Evolutionary conservation across 352 stramenopile genomes (phyloP).

Genomic region (Pythium folliculosum): DNA sequence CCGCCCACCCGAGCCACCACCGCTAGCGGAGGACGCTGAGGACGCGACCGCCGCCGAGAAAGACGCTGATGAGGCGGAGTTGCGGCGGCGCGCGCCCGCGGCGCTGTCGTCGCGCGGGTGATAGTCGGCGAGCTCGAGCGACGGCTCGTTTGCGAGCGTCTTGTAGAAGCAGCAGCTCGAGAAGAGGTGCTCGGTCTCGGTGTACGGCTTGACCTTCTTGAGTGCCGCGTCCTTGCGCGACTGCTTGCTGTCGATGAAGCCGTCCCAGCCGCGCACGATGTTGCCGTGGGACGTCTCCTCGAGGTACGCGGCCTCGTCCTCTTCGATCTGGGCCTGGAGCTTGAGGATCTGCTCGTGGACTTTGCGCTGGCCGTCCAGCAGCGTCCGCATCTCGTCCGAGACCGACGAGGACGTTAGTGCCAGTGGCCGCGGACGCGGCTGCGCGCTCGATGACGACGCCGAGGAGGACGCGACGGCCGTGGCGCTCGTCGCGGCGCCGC

Average conservation of each 20-base stretch:
- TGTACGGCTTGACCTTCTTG: constrained; percentile 85
- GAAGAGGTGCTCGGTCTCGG: constrained; percentile 78
- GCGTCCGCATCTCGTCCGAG: constrained; percentile 71
- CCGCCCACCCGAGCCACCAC: not conserved
- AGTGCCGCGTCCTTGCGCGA: constrained; percentile 69
- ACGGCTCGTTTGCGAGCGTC: constrained; percentile 51
- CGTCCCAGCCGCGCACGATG: constrained; percentile 88
- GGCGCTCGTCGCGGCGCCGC: no score
- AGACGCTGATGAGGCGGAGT: not conserved
- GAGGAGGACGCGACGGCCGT: no score
- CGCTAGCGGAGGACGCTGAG: not conserved
- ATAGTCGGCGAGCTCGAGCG: constrained; percentile 56
- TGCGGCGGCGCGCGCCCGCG: not conserved
- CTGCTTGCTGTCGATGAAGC: constrained; percentile 83
- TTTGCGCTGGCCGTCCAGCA: constrained; percentile 70
- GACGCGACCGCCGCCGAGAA: not conserved
- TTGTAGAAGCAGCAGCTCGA: constrained; percentile 72
- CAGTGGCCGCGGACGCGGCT: constrained; percentile 1
- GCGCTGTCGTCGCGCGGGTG: constrained; percentile 34
- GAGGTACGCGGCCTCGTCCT: constrained; percentile 76
- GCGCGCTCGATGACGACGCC: not conserved
- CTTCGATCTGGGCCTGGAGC: constrained; percentile 75
- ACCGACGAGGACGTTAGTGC: constrained; percentile 28
- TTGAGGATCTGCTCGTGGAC: constrained; percentile 72
- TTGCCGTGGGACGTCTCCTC: constrained; percentile 86